These are phyloP conservation scores for Spironucleus salmonicida DNA, from an alignment of 208 protist genomes.

Conservation along the genomic window DNA sequence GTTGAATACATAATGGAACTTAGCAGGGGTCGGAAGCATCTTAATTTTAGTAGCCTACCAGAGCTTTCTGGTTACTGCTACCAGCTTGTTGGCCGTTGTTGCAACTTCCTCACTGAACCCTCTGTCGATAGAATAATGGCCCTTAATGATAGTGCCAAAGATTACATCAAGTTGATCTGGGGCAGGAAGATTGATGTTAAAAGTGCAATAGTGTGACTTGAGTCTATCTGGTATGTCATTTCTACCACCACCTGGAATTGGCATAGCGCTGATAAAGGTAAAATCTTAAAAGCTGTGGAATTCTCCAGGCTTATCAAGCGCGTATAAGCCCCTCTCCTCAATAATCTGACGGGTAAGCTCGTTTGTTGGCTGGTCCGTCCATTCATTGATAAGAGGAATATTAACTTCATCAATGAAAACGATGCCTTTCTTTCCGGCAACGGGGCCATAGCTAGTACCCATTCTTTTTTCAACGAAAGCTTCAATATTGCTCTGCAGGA, in stretches of 20 bases:
- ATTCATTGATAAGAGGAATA: slow-evolving; percentile 71
- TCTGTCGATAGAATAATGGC: slow-evolving; percentile 56
- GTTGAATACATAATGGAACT: slow-evolving; percentile 98
- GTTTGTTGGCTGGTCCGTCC: slow-evolving; percentile 60
- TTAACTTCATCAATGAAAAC: slow-evolving; percentile 94
- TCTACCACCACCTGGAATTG: slow-evolving; percentile 80
- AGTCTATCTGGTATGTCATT: slow-evolving; percentile 90
- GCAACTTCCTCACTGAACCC: slow-evolving; percentile 68
- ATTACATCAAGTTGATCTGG: slow-evolving; percentile 78
- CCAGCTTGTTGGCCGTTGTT: slow-evolving; percentile 62
- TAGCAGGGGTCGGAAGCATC: slow-evolving; percentile 87
- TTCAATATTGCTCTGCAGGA: slow-evolving; percentile 63
- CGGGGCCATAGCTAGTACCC: slow-evolving; percentile 71
- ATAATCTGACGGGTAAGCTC: slow-evolving; percentile 64
- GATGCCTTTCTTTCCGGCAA: slow-evolving; percentile 74
- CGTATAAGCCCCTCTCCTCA: slow-evolving; percentile 59
- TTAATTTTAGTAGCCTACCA: slow-evolving; percentile 69
- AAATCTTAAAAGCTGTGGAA: slow-evolving; percentile 74
- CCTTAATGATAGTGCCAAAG: slow-evolving; percentile 73
- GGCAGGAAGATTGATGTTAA: slow-evolving; percentile 82
- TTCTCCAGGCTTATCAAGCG: slow-evolving; percentile 62
- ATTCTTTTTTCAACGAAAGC: slow-evolving; percentile 78
- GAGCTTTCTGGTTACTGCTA: slow-evolving; percentile 72
- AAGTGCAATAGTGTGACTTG: slow-evolving; percentile 75
- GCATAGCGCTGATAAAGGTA: slow-evolving; percentile 82